A percentile compares a stretch with the other conserved stretches of the same genome.
These are phyloP conservation scores for Mucor lusitanicus DNA, from an alignment of 371 early-diverging fungal genomes.

Conservation along the genomic window DNA sequence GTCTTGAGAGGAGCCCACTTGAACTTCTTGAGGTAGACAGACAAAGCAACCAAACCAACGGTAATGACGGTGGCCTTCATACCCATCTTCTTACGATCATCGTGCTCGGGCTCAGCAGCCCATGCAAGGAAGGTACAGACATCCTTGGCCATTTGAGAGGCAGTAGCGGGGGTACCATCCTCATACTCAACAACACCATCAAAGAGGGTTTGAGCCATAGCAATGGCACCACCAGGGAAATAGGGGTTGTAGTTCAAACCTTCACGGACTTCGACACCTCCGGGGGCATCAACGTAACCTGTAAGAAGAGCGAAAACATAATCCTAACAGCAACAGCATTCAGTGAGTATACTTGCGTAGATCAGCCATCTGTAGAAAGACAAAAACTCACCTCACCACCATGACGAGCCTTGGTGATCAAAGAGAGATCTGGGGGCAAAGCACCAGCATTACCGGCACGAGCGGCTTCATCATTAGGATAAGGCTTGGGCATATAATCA, in stretches of 20 bases:
- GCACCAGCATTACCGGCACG: constrained; percentile 97
- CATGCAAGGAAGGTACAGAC: constrained; percentile 94
- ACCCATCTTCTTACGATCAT: constrained; percentile 96
- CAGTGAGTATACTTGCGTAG: not conserved
- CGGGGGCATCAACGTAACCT: constrained; percentile 96
- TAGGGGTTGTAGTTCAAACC: constrained; percentile 98
- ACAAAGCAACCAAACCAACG: constrained; percentile 58
- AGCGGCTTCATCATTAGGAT: constrained; percentile 96
- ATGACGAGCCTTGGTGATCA: constrained; percentile 95
- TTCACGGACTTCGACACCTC: constrained; percentile 93
- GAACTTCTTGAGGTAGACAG: constrained; percentile 80
- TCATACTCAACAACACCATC: constrained; percentile 97
- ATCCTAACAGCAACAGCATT: constrained; percentile 56
- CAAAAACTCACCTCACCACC: constrained; percentile 77
- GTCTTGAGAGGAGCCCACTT: constrained; percentile 80
- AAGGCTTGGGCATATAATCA: constrained; percentile 91
- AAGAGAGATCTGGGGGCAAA: constrained; percentile 94
- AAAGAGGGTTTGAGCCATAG: constrained; percentile 94
- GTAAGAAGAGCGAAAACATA: constrained; percentile 95
- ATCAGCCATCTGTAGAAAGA: not conserved
- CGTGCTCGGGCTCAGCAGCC: constrained; percentile 97
- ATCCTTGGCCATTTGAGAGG: constrained; percentile 98
- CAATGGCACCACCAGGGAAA: constrained; percentile 98
- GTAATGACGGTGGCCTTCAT: constrained; percentile 82
- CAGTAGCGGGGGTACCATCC: constrained; percentile 95